These are phyloP conservation scores for Sporothrix schenckii DNA, from an alignment of 2,329 filamentous ascomycete species.

Conservation along the genomic window DNA sequence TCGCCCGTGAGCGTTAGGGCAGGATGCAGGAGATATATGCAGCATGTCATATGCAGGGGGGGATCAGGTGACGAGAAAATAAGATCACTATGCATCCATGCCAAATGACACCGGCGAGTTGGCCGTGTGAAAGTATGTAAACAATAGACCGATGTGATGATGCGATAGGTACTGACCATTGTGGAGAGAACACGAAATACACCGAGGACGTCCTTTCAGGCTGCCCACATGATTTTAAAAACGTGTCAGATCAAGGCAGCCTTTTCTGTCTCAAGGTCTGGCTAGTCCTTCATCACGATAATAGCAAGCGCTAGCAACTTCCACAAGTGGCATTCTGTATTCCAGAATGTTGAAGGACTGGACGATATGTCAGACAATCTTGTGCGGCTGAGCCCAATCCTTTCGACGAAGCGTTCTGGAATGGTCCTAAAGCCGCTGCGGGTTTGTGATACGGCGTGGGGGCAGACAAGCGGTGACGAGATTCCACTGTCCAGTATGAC, in stretches of 20 bases:
- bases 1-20: background rate
- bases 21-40: conserved; percentile 15
- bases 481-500: too few relatives aligned
- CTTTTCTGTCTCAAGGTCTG: too few relatives aligned
- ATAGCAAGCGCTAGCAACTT: background rate
- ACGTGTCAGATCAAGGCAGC: too few relatives aligned
- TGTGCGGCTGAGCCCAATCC: background rate
- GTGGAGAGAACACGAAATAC: background rate
- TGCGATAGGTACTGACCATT: background rate
- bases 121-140: background rate
- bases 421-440: background rate
- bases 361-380: background rate
- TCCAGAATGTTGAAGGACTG: background rate
- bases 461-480: conserved; percentile 17
- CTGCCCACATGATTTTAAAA: too few relatives aligned
- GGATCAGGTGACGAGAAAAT: conserved; percentile 24
- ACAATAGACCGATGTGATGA: background rate
- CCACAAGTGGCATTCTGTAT: background rate
- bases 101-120: background rate
- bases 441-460: conserved; percentile 4
- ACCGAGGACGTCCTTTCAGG: background rate
- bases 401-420: conserved; percentile 19
- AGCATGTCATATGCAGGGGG: conserved; percentile 25
- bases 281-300: too few relatives aligned
- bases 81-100: background rate